Base-by-base conservation (phyloP, 164 flowering plant species). In the Vitis labrusca region DNA sequence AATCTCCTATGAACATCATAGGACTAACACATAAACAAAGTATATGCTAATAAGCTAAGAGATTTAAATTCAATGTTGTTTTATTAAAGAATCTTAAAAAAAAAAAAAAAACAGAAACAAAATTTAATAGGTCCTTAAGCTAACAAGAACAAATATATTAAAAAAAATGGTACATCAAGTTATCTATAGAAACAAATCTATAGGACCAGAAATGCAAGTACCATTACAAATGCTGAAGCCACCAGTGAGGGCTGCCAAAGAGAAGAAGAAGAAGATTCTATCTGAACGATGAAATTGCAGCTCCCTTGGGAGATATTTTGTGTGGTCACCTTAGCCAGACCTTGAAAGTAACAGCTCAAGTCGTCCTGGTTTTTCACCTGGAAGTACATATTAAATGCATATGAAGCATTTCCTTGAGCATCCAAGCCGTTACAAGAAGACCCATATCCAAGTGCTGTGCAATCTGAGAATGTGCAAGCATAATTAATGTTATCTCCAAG, bases 371-470 rank as follows among this genome's bases (percentile, higher is more conserved):
- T 82, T 60, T 86, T 82, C 37, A 83, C 86, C 79, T 91, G 99
- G 67, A 71, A 94, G 56, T 83, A 94, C 80, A 84, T 87, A 63
- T 94, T 94, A 75, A 85, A 94, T 1, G 95, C 98, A 55, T 88
- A 94, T 0, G 98, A 94, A 19, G 82, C 77, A n/a, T 86, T 89
- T 48, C 83, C 85, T 10, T 66, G 23, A 1, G 67, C 54, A 59
- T 84, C 92, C 77, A 94, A 60, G 8, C 58, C 44, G 71, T 76
- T 78, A 63, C 98, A 94, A 0, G 97, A 79, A 7, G 88, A 84
- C 1, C 91, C 94, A 59, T 85, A 82, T 8, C 81, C 89, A 19
- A 93, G 79, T 0, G 89, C 52, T 1, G 95, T 86, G 86, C 99
- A 94, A 73, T 92, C 97, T 0, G 85, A 75, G 6, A 27, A 10